Base-by-base conservation (phyloP, 768 basidiomycete species). In the Leccinum variicolor region DNA sequence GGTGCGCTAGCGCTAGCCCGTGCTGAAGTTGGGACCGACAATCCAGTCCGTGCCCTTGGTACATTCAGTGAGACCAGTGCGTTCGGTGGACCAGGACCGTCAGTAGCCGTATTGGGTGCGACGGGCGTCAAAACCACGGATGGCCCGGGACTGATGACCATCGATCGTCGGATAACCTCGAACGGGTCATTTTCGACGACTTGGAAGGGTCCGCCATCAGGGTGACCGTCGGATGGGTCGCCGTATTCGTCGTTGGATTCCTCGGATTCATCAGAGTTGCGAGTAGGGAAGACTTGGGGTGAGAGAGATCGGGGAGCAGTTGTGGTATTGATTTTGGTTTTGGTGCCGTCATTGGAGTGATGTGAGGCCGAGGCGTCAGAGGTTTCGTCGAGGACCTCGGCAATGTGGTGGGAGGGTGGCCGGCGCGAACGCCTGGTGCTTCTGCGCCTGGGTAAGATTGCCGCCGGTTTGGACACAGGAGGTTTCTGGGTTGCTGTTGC, bases 111-210 rank as follows among this genome's bases (percentile, higher is more conserved):
- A 39, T 39, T 36, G 17, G 52, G 49, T 1, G 31, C 13, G 2
- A 29, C n/a, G 0, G 52, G 45, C 8, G 62, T 1, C 14, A 54
- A 34, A 4, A 49, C 26, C 3, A 29, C 52, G 1, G 61, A 55
- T 0, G 54, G 33, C 34, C 15, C 34, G 0, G 2, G 48, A 56
- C 0, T 53, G 39, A n/a, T 54, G 19, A 63, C 31, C 26, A 59
- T 55, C 0, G 61, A 59, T 21, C 31, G 46, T 7, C 66, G 59
- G 15, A 68, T 72, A 10, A 55, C 48, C n/a, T 58, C 58, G 23
- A 71, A 73, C 1, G 67, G 71, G 14, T 69, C 54, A 13, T 71
- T 71, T 9, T 71, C 69, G 31, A 73, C 58, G 15, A 73, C 56
- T 39, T 66, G 53, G 17, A 71, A 54, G 14, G 64, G 58, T 4